Evolutionary conservation across 768 basidiomycete genomes (phyloP).

Genomic region (Multifurca ochricompacta): DNA sequence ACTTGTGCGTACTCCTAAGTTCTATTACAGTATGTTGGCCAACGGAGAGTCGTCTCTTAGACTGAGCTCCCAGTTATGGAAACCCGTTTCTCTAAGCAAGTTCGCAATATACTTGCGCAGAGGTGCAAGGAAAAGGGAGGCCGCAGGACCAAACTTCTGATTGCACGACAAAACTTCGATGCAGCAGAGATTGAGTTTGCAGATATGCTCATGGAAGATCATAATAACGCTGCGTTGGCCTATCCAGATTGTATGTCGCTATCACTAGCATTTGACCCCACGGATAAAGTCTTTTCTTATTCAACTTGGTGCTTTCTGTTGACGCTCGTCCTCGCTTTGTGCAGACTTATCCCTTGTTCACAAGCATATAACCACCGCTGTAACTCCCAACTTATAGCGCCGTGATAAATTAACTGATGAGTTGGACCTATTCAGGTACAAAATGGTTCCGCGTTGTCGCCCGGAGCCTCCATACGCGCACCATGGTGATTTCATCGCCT

Average conservation of each 20-base stretch:
- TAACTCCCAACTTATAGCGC: background rate
- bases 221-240: constrained; percentile 91
- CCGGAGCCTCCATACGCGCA: constrained; percentile 13
- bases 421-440: constrained; percentile 7
- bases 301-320: no score
- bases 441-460: constrained; percentile 8
- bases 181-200: constrained; percentile 91
- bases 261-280: constrained; percentile 15
- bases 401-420: background rate
- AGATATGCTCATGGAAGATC: constrained; percentile 95
- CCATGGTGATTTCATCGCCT: constrained; percentile 13
- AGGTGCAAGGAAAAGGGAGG: constrained; percentile 47
- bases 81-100: constrained; percentile 73
- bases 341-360: constrained; percentile 20
- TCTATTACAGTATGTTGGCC: background rate
- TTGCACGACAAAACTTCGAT: constrained; percentile 91
- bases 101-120: constrained; percentile 76
- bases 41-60: constrained; percentile 32
- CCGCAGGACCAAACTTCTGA: constrained; percentile 49
- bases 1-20: constrained; percentile 44
- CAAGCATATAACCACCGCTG: constrained; percentile 19
- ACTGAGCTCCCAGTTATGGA: constrained; percentile 60
- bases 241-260: constrained; percentile 74
- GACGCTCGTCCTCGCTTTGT: background rate
- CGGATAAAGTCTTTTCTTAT: background rate